These are phyloP conservation scores for Limtongozyma cylindracea DNA, from an alignment of 805 yeast species.

Conservation along the genomic window DNA sequence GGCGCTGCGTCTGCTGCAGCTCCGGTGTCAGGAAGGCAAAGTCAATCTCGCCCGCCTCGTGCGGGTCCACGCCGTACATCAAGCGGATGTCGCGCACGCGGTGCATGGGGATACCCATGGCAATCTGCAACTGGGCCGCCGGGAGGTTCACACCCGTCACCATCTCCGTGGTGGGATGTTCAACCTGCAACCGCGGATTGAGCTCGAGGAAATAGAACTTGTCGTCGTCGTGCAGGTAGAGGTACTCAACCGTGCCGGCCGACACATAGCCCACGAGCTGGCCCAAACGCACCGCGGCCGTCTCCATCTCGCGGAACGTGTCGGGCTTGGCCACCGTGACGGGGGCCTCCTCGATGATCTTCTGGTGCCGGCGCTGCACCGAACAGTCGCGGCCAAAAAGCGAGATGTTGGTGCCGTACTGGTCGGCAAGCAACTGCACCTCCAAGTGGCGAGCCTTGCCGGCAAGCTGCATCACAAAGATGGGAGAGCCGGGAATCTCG, in stretches of 20 bases:
- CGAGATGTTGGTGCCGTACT: slow-evolving; percentile 93
- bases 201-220: slow-evolving; percentile 90
- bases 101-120: slow-evolving; percentile 98
- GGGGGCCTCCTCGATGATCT: slow-evolving; percentile 98
- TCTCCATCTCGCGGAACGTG: slow-evolving; percentile 81
- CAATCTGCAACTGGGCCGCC: slow-evolving; percentile 94
- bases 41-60: slow-evolving; percentile 72
- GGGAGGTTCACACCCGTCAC: slow-evolving; percentile 96
- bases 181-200: slow-evolving; percentile 97
- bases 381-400: slow-evolving; percentile 98
- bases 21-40: slow-evolving; percentile 61
- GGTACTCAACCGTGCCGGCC: slow-evolving; percentile 97
- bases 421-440: slow-evolving; percentile 93
- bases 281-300: slow-evolving; percentile 94
- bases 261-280: slow-evolving; percentile 93
- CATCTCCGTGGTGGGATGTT: slow-evolving; percentile 99
- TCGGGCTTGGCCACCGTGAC: slow-evolving; percentile 78
- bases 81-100: slow-evolving; percentile 82
- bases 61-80: slow-evolving; percentile 90
- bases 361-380: slow-evolving; percentile 98
- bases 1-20: slow-evolving; percentile 58
- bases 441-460: slow-evolving; percentile 96
- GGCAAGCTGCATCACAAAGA: slow-evolving; percentile 92
- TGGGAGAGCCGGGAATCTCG: slow-evolving; percentile 98
- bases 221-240: slow-evolving; percentile 83